Base-by-base conservation (phyloP, 331 rosid genomes). In the Saraca asoca region DNA sequence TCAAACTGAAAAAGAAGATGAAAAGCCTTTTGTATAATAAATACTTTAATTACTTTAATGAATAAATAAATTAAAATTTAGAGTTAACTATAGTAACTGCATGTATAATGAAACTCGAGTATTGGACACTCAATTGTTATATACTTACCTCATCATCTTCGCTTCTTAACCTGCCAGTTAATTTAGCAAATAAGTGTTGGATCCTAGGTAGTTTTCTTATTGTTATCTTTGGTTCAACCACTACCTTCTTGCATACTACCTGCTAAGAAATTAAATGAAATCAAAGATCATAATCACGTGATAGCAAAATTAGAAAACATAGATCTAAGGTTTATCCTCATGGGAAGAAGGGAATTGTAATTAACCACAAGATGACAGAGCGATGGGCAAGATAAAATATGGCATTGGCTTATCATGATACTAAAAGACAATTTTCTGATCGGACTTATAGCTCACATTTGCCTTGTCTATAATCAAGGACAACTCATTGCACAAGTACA, bases 141-240 rank as follows among this genome's bases (percentile, higher is more conserved):
- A 45, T 24, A 52, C 45, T 69, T 81, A 93, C 98, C 96, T 93
- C 98, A 62, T 93, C 97, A 42, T 86, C 96, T 76, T 90, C 90
- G 5, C 80, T 81, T 82, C 69, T 78, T 74, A 90, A 76, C 76
- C 76, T 83, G 60, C 96, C 92, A 1, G 81, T 44, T 81, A 90
- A 71, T 76, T 81, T 88, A 51, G 97, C 88, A 73, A 70, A 90
- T 74, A 93, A 79, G 81, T 88, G 98, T 79, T 90, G 98, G 58
- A 93, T 83, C 80, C 97, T 83, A 0, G 89, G 85, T 55, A 93
- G 93, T 78, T 88, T 93, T 58, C 88, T 70, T 51, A 93, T 76
- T 44, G 81, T 74, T 86, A 90, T 93, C 72, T 56, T 81, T 52
- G 97, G 95, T 58, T 90, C 75, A 41, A 90, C 85, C 49, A 76